A percentile compares a stretch with the other conserved stretches of the same genome.
phyloP scores from a whole-genome alignment of 495 filamentous ascomycete species.

The Jackrogersella multiformis region DNA sequence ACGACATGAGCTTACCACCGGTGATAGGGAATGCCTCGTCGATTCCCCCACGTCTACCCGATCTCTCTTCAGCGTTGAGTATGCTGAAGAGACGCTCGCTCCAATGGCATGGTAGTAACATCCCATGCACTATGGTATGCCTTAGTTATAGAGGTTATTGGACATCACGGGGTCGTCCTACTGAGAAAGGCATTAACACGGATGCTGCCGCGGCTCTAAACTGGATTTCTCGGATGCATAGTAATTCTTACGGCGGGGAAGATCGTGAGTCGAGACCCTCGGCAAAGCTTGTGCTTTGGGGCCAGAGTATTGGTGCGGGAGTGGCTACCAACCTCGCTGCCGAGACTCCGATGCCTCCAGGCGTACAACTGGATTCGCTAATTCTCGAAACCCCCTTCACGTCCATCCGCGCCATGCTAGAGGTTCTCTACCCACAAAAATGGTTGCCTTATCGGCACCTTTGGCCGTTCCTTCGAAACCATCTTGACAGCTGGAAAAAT shows the following conservation, averaged over 20 bases:
- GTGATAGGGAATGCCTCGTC: constrained; percentile 69
- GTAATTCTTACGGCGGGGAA: constrained; percentile 31
- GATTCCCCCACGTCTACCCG: constrained; percentile 73
- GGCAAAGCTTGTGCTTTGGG: constrained; percentile 74
- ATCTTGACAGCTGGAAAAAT: constrained; percentile 58
- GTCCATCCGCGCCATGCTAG: constrained; percentile 76
- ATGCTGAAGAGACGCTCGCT: constrained; percentile 49
- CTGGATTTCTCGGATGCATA: constrained; percentile 59
- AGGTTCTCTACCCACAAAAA: constrained; percentile 78
- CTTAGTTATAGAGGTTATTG: constrained; percentile 82
- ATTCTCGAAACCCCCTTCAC: constrained; percentile 82
- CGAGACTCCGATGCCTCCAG: constrained; percentile 36
- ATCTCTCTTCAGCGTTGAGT: constrained; percentile 66
- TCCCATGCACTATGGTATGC: constrained; percentile 66
- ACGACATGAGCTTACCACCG: constrained; percentile 43
- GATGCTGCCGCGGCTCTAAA: constrained; percentile 69
- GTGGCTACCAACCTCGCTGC: constrained; percentile 63
- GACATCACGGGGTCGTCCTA: constrained; percentile 75
- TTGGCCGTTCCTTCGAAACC: constrained; percentile 60
- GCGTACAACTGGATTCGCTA: constrained; percentile 57
- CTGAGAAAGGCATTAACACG: constrained; percentile 69
- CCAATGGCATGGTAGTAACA: constrained; percentile 17
- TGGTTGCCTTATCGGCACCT: constrained; percentile 76
- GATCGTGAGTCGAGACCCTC: constrained; percentile 34
- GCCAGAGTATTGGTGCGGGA: constrained; percentile 77